Evolutionary conservation across 1,139 yeast species (phyloP).

Genomic region (Candida dubliniensis): DNA sequence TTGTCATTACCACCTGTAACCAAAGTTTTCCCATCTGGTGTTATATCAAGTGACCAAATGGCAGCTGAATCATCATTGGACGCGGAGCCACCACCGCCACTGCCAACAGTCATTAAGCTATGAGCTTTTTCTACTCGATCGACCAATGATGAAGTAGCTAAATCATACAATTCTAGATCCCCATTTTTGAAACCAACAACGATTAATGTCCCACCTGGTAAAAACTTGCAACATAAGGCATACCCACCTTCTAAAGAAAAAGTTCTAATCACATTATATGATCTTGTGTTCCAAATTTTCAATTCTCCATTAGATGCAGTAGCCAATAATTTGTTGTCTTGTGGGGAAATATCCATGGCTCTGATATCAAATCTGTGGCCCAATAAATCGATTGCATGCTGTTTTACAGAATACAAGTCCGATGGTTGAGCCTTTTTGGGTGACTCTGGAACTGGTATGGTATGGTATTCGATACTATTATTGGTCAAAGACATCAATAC

Average conservation of each 20-base stretch:
- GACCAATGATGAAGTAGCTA: slow-evolving; percentile 75
- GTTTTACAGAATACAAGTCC: slow-evolving; percentile 31
- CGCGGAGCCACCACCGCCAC: slow-evolving; percentile 17
- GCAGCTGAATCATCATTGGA: slow-evolving; percentile 56
- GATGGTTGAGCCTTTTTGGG: slow-evolving; percentile 47
- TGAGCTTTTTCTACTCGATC: slow-evolving; percentile 78
- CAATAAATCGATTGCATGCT: slow-evolving; percentile 62
- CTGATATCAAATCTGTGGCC: slow-evolving; percentile 93
- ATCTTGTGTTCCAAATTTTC: slow-evolving; percentile 83
- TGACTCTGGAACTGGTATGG: slow-evolving; percentile 49
- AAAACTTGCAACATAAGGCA: slow-evolving; percentile 74
- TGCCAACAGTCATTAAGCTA: slow-evolving; percentile 19
- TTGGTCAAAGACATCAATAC: slow-evolving; percentile 64
- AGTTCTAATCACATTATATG: slow-evolving; percentile 76
- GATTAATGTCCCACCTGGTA: slow-evolving; percentile 89
- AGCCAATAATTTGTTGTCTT: slow-evolving; percentile 78
- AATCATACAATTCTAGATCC: slow-evolving; percentile 77
- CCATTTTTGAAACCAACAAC: slow-evolving; percentile 93
- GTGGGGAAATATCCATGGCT: slow-evolving; percentile 77
- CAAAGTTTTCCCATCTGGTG: slow-evolving; percentile 80
- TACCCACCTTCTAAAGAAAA: slow-evolving; percentile 77
- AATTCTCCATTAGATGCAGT: slow-evolving; percentile 89
- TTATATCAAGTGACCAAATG: slow-evolving; percentile 86
- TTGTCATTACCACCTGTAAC: slow-evolving; percentile 96
- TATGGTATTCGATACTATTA: slow-evolving; percentile 73